phyloP scores from a whole-genome alignment of 192 early-diverging fungal genomes.

The Lunasporangiospora selenospora region DNA sequence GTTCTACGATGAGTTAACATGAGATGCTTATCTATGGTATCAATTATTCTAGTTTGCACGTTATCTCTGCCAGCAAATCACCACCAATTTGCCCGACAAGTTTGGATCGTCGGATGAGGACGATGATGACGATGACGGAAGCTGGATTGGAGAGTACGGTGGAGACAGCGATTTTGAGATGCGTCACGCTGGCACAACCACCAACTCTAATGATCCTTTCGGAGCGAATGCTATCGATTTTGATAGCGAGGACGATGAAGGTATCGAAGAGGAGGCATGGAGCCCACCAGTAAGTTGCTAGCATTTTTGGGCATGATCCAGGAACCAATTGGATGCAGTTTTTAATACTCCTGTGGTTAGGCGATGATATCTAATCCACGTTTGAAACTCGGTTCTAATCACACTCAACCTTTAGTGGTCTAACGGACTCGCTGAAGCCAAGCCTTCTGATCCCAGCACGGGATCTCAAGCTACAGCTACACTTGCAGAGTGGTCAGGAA shows the following conservation, averaged over 20 bases:
- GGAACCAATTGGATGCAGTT: too few relatives aligned
- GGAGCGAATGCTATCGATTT: constrained; percentile 25
- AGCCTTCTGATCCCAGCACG: too few relatives aligned
- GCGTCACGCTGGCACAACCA: constrained; percentile 18
- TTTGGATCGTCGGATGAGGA: constrained; percentile 72
- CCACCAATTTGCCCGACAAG: constrained; percentile 73
- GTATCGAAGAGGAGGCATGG: constrained; percentile 28
- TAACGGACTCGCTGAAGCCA: too few relatives aligned
- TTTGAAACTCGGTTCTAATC: too few relatives aligned
- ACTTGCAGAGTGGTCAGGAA: too few relatives aligned
- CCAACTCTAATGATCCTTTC: constrained; percentile 31
- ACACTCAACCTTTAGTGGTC: too few relatives aligned
- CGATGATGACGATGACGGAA: constrained; percentile 59
- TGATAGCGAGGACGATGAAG: constrained; percentile 46
- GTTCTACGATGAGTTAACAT: background rate
- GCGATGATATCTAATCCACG: too few relatives aligned
- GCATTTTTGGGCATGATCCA: too few relatives aligned
- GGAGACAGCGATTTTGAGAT: constrained; percentile 39
- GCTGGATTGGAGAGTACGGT: constrained; percentile 55
- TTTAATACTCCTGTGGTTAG: too few relatives aligned
- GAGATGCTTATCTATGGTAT: background rate
- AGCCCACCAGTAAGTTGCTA: constrained; percentile 26
- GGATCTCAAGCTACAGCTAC: too few relatives aligned
- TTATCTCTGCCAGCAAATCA: constrained; percentile 73
- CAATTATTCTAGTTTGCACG: constrained; percentile 64